These are phyloP conservation scores for Crucihimalaya himalaica DNA, from an alignment of 345 rosid species.

Conservation along the genomic window DNA sequence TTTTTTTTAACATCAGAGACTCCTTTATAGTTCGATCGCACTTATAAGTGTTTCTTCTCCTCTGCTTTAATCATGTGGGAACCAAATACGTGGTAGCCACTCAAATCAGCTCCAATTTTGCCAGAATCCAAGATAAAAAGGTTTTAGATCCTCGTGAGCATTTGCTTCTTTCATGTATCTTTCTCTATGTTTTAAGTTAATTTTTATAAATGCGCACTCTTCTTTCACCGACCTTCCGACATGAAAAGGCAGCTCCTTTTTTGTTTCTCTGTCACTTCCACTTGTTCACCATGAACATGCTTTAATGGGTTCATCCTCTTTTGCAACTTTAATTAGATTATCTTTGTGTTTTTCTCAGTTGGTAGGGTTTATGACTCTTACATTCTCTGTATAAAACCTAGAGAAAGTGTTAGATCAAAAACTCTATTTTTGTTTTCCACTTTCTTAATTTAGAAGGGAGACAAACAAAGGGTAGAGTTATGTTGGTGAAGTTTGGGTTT, in stretches of 20 bases:
- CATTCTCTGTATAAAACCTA: conserved; percentile 19
- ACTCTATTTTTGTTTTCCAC: background rate
- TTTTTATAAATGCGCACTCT: conserved; percentile 31
- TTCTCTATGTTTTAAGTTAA: background rate
- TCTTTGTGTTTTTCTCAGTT: background rate
- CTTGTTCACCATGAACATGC: conserved; percentile 37
- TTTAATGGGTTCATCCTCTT: conserved; percentile 34
- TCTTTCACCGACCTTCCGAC: conserved; percentile 43
- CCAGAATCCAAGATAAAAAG: background rate
- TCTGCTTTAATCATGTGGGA: conserved; percentile 19
- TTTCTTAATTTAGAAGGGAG: conserved; percentile 26
- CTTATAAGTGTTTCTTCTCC: conserved; percentile 3
- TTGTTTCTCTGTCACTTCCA: conserved; percentile 26
- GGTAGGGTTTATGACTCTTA: conserved; percentile 28
- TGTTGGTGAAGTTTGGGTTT: conserved; percentile 40
- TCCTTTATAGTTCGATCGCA: background rate
- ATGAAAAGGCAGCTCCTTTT: conserved; percentile 35
- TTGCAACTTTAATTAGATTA: conserved; percentile 31
- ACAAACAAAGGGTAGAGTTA: conserved; percentile 46
- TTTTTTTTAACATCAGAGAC: too few relatives aligned
- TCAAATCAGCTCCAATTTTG: background rate
- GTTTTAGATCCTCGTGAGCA: background rate
- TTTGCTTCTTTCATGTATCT: background rate
- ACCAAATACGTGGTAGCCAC: conserved; percentile 16
- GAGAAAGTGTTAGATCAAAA: conserved; percentile 9